These are phyloP conservation scores for Amylostereum areolatum DNA, from an alignment of 1,284 basidiomycete species.

Conservation along the genomic window DNA sequence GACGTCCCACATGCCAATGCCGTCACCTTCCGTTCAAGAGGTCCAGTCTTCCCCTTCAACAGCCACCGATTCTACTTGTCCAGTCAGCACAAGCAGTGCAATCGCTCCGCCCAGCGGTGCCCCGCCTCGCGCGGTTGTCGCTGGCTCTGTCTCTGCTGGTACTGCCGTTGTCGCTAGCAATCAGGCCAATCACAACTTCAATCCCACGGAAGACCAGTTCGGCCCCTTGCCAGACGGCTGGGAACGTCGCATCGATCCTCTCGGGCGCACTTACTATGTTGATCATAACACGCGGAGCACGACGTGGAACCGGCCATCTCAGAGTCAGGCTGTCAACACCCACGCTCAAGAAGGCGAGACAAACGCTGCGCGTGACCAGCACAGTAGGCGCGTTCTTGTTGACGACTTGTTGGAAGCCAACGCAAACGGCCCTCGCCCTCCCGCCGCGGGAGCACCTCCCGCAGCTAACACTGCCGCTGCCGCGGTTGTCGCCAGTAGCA, in stretches of 20 bases:
- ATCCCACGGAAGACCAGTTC: slow-evolving; percentile 61
- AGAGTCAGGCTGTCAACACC: slow-evolving; percentile 36
- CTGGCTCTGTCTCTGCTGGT: slow-evolving; percentile 31
- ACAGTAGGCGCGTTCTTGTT: slow-evolving; percentile 52
- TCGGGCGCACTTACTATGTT: slow-evolving; percentile 86
- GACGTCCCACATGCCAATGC: slow-evolving; percentile 26
- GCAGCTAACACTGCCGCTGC: slow-evolving; percentile 26
- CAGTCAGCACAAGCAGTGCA: slow-evolving; percentile 20
- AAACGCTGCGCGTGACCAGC: slow-evolving; percentile 48
- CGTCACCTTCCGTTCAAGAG: slow-evolving; percentile 29
- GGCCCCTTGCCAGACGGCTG: slow-evolving; percentile 84
- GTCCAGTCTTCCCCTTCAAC: slow-evolving; percentile 22
- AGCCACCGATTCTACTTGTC: slow-evolving; percentile 19
- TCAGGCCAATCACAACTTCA: slow-evolving; percentile 48
- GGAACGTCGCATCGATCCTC: slow-evolving; percentile 89
- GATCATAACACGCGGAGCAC: slow-evolving; percentile 92
- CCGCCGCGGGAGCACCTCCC: slow-evolving; percentile 10
- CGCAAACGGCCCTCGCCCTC: slow-evolving; percentile 23
- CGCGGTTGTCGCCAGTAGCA: slow-evolving; percentile 28
- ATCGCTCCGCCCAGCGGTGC: slow-evolving; percentile 8
- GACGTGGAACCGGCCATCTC: slow-evolving; percentile 81
- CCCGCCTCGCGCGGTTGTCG: slow-evolving; percentile 16
- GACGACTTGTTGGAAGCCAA: slow-evolving; percentile 55
- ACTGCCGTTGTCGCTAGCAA: slow-evolving; percentile 29
- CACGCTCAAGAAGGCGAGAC: slow-evolving; percentile 41